Evolutionary conservation across 2,329 filamentous ascomycete species (phyloP).

Genomic region (Trichoderma harzianum): DNA sequence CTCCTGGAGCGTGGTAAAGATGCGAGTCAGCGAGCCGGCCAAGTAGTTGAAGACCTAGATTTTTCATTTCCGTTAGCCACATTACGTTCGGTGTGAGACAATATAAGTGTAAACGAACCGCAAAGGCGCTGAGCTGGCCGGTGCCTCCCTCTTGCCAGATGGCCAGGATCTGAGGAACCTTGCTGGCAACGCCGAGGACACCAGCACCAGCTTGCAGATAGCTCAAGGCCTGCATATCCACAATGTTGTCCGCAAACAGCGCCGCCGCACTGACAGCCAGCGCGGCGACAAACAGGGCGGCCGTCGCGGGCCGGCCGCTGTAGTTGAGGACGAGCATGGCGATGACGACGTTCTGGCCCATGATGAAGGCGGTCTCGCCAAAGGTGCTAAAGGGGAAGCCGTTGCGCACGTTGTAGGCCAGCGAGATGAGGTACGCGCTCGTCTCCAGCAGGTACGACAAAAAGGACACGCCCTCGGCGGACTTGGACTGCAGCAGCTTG

Average conservation of each 20-base stretch:
- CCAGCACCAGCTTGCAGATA: constrained; percentile 84
- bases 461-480: constrained; percentile 81
- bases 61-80: background rate
- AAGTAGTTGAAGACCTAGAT: constrained; percentile 95
- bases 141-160: constrained; percentile 84
- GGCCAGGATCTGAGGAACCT: constrained; percentile 87
- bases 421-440: constrained; percentile 76
- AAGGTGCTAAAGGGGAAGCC: constrained; percentile 95
- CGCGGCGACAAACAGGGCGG: constrained; percentile 74
- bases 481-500: constrained; percentile 80
- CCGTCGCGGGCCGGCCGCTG: constrained; percentile 62
- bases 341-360: constrained; percentile 89
- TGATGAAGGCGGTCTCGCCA: constrained; percentile 89
- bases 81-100: background rate
- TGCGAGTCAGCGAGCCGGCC: constrained; percentile 82
- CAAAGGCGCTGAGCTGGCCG: constrained; percentile 93
- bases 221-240: constrained; percentile 64
- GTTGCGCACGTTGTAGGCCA: constrained; percentile 89
- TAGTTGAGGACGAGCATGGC: constrained; percentile 83
- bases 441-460: constrained; percentile 92
- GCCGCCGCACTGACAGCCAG: constrained; percentile 67
- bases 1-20: constrained; percentile 97
- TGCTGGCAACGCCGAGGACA: constrained; percentile 78
- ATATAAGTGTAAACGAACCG: constrained; percentile 50
- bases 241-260: constrained; percentile 63